phyloP scores from a whole-genome alignment of 1,284 basidiomycete genomes.

The Trichosporon asahii region DNA sequence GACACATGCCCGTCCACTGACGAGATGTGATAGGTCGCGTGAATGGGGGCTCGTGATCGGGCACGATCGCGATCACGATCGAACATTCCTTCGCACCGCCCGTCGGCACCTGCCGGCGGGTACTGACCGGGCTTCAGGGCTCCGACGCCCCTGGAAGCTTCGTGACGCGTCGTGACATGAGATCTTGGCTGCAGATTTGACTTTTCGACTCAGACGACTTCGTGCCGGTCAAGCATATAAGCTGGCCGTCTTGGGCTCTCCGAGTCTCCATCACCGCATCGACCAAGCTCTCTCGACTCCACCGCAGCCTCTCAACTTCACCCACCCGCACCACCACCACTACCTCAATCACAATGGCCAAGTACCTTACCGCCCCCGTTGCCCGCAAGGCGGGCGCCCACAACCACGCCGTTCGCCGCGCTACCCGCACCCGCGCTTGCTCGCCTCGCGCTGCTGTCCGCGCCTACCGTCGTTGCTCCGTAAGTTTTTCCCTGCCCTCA shows the following conservation, averaged over 20 bases:
- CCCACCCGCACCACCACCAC: not conserved
- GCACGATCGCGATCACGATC: conserved; percentile 1
- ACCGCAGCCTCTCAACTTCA: not conserved
- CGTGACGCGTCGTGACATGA: not conserved
- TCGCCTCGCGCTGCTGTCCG: not conserved
- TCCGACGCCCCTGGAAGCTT: conserved; percentile 1
- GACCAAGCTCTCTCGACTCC: not conserved
- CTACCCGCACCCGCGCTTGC: not conserved
- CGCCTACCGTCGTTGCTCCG: not conserved
- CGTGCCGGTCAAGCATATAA: not conserved
- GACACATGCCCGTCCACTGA: not conserved
- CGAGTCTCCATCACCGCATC: not conserved
- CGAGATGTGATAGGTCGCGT: not conserved
- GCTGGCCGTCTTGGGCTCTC: not conserved
- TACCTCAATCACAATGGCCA: not conserved
- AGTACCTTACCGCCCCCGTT: conserved; percentile 7
- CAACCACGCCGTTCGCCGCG: conserved; percentile 6
- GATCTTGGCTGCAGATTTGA: not conserved
- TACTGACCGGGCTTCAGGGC: not conserved
- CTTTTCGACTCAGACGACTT: not conserved
- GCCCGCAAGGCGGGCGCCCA: not conserved
- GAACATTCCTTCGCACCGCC: conserved; percentile 7
- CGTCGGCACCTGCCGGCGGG: not conserved
- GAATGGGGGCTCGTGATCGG: not conserved
- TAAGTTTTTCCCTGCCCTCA: not conserved